A percentile compares a stretch with the other conserved stretches of the same genome.
Evolutionary conservation across 768 basidiomycete genomes (phyloP).

Genomic region (Coprinellus micaceus): DNA sequence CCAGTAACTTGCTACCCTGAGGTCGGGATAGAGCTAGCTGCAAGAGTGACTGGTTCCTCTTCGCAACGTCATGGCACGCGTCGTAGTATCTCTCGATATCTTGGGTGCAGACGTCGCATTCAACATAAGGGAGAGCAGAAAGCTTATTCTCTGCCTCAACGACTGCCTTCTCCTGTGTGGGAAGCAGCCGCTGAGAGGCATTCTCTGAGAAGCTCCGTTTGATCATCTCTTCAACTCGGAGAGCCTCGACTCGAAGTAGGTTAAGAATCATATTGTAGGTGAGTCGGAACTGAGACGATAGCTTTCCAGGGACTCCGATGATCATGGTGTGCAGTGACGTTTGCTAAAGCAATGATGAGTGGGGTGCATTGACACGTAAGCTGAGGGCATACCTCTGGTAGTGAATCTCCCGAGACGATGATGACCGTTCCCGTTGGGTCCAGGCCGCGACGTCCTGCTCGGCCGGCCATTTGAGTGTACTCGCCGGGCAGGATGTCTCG

Average conservation of each 20-base stretch:
- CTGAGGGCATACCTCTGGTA: constrained; percentile 68
- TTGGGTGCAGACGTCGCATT: constrained; percentile 62
- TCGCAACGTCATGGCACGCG: constrained; percentile 54
- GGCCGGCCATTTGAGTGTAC: constrained; percentile 99
- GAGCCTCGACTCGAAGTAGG: constrained; percentile 89
- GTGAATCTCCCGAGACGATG: constrained; percentile 74
- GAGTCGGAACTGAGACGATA: constrained; percentile 93
- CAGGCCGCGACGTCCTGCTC: constrained; percentile 92
- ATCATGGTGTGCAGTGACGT: constrained; percentile 81
- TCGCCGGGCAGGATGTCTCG: constrained; percentile 87
- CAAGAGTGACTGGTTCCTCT: constrained; percentile 60
- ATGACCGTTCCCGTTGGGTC: constrained; percentile 96
- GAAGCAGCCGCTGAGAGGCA: constrained; percentile 85
- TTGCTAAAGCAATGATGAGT: constrained; percentile 49
- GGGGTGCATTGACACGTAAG: neutral
- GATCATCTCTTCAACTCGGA: constrained; percentile 98
- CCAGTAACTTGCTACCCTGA: constrained; percentile 65
- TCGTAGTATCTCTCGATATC: constrained; percentile 83
- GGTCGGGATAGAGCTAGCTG: constrained; percentile 54
- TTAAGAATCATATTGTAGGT: constrained; percentile 99
- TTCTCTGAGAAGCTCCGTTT: constrained; percentile 99
- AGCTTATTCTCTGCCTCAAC: constrained; percentile 71
- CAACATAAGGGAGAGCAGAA: constrained; percentile 56
- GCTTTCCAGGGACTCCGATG: constrained; percentile 87
- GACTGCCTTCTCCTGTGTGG: constrained; percentile 90